Conservation (phyloP, 352 stramenopile genomes). For the Albugo laibachii region DNA sequence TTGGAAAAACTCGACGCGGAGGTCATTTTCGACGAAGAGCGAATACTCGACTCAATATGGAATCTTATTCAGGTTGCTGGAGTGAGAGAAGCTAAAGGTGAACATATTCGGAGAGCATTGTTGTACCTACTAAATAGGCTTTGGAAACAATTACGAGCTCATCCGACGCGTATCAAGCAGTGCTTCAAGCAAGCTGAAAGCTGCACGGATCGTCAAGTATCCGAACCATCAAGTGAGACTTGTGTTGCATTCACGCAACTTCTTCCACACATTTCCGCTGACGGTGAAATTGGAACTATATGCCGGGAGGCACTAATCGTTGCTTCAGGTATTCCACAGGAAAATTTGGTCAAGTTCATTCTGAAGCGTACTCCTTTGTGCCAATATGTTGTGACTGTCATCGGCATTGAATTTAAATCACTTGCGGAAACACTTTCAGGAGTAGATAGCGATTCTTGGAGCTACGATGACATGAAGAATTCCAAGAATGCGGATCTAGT, state of each 20-base stretch:
- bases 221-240: constrained; percentile 16
- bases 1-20: constrained; percentile 55
- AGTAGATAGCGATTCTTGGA: constrained; percentile 12
- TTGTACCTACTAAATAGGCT: constrained; percentile 62
- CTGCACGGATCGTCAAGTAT: constrained; percentile 31
- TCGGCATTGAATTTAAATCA: constrained; percentile 61
- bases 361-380: constrained; percentile 72
- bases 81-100: constrained; percentile 60
- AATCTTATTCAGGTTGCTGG: constrained; percentile 58
- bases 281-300: constrained; percentile 59
- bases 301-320: constrained; percentile 71
- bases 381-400: constrained; percentile 67
- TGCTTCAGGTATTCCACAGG: constrained; percentile 46
- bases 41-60: constrained; percentile 58
- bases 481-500: constrained; percentile 23
- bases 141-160: constrained; percentile 68
- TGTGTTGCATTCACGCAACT: constrained; percentile 44
- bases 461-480: background rate
- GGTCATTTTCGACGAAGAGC: constrained; percentile 49
- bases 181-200: constrained; percentile 60
- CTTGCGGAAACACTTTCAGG: constrained; percentile 30
- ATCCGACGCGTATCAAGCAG: constrained; percentile 73
- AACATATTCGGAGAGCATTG: constrained; percentile 64
- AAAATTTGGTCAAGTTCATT: constrained; percentile 60
- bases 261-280: constrained; percentile 72